A percentile compares a stretch with the other conserved stretches of the same genome.
Evolutionary conservation across 2,329 filamentous ascomycete species (phyloP).

Genomic region (Colletotrichum sp.): DNA sequence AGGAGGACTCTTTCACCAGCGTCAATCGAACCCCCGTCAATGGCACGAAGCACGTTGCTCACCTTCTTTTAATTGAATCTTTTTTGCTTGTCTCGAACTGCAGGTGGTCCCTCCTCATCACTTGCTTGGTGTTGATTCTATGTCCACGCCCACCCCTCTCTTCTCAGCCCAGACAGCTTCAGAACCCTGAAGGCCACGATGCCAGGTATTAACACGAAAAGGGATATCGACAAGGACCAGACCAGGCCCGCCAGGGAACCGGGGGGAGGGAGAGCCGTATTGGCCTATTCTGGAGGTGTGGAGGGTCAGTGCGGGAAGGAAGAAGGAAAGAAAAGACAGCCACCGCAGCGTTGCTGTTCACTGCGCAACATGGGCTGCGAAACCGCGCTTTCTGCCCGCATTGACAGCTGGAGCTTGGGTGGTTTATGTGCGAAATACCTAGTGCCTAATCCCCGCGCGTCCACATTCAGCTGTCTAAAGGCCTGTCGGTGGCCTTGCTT

Average conservation of each 20-base stretch:
- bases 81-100: neutral
- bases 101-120: neutral
- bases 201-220: neutral
- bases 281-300: neutral
- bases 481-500: neutral
- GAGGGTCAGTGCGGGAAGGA: neutral
- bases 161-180: neutral
- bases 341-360: neutral
- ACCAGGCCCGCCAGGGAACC: neutral
- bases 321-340: neutral
- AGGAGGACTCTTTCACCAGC: neutral
- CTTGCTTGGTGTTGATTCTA: neutral
- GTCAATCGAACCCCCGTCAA: neutral
- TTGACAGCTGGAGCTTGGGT: slow-evolving; percentile 7
- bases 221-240: slow-evolving; percentile 1
- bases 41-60: neutral
- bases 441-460: neutral
- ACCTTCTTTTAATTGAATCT: neutral
- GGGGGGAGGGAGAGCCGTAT: neutral
- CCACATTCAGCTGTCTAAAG: neutral
- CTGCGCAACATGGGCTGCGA: neutral
- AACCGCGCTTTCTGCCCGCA: neutral
- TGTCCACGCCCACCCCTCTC: neutral
- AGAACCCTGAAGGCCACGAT: slow-evolving; percentile 2
- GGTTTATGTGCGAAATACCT: neutral